Percentiles rank a stretch among this genome's conserved stretches.
phyloP scores from a whole-genome alignment of 495 filamentous ascomycete species.

The Antarctomyces pellizariae region DNA sequence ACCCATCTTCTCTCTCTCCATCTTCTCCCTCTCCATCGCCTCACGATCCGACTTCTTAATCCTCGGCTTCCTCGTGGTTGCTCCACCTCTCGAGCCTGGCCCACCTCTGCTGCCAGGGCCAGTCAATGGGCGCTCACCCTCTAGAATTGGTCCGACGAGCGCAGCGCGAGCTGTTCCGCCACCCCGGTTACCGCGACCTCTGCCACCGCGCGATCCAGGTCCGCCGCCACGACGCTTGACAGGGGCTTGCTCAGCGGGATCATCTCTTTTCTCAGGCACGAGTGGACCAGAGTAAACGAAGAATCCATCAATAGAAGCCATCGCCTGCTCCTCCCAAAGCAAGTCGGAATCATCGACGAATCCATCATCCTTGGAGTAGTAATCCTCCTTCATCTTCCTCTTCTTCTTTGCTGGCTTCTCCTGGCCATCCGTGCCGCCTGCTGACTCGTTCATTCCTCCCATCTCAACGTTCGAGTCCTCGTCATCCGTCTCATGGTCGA shows the following conservation, averaged over 20 bases:
- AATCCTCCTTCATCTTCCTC: constrained; percentile 74
- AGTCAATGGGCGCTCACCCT: constrained; percentile 12
- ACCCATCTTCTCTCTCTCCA: constrained; percentile 34
- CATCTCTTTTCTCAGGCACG: constrained; percentile 60
- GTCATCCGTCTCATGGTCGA: constrained; percentile 37
- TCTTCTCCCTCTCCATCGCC: constrained; percentile 44
- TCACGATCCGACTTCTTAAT: constrained; percentile 51
- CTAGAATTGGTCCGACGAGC: constrained; percentile 16
- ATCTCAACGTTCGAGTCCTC: constrained; percentile 53
- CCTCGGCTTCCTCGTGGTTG: constrained; percentile 53
- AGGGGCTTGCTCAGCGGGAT: constrained; percentile 51
- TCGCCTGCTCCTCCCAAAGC: constrained; percentile 88
- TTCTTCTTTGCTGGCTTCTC: constrained; percentile 44
- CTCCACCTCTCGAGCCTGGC: constrained; percentile 53
- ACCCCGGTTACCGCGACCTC: constrained; percentile 27
- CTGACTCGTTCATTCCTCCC: constrained; percentile 34
- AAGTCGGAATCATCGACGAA: constrained; percentile 95
- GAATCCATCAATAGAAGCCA: constrained; percentile 78
- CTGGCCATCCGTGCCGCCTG: constrained; percentile 24
- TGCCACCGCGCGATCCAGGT: constrained; percentile 27
- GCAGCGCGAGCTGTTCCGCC: constrained; percentile 17
- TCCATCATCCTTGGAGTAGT: constrained; percentile 89
- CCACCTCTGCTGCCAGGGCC: too few species aligned
- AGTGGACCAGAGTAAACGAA: constrained; percentile 75
- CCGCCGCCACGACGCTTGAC: constrained; percentile 52